phyloP scores from a whole-genome alignment of 179 eudicot species.

The Silene coronaria region DNA sequence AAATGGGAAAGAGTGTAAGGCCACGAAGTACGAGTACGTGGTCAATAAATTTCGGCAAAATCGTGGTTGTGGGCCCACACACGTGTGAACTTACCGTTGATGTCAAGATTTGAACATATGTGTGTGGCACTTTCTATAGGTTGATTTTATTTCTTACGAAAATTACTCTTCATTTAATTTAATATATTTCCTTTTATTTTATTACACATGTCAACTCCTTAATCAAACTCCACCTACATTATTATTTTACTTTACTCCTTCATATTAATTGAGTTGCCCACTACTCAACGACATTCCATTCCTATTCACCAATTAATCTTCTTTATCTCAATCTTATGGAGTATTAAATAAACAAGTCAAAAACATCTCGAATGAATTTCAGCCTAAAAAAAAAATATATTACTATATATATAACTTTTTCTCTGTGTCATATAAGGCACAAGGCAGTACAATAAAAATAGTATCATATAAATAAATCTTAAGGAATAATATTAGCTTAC shows the following conservation, averaged over 20 bases:
- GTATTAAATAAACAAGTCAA: too few species aligned
- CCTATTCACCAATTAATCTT: background rate
- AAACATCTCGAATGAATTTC: too few species aligned
- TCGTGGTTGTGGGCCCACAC: background rate
- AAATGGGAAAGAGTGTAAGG: slow-evolving; percentile 6
- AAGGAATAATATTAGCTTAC: too few species aligned
- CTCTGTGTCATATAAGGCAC: too few species aligned
- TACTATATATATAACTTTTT: too few species aligned
- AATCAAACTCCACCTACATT: background rate
- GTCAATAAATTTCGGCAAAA: slow-evolving; percentile 2
- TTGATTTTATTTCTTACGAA: too few species aligned
- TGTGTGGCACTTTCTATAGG: too few species aligned
- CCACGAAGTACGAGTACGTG: slow-evolving; percentile 15
- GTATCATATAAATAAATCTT: too few species aligned
- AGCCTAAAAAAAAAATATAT: too few species aligned
- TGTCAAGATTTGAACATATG: slow-evolving; percentile 7
- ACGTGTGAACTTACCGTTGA: slow-evolving; percentile 21
- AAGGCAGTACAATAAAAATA: too few species aligned
- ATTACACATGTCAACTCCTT: slow-evolving; percentile 16
- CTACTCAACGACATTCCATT: background rate
- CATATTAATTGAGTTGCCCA: slow-evolving; percentile 1
- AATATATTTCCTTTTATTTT: background rate
- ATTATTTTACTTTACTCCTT: slow-evolving; percentile 16
- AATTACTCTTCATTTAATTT: background rate
- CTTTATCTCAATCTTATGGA: too few species aligned